A percentile compares a stretch with the other conserved stretches of the same genome.
phyloP scores from a whole-genome alignment of 805 yeast genomes.

The Hanseniaspora singularis region DNA sequence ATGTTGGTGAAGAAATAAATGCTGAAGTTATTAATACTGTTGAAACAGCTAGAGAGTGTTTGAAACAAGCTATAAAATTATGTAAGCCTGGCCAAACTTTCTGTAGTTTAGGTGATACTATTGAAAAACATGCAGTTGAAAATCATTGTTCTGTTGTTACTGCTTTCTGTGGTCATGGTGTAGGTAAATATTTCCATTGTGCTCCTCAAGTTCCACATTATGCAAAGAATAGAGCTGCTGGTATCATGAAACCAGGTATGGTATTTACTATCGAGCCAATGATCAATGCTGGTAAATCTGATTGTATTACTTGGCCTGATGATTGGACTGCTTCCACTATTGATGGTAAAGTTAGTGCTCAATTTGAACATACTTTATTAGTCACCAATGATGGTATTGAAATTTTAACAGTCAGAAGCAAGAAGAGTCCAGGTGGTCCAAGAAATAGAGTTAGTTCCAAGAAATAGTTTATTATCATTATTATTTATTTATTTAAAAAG shows the following conservation, averaged over 20 bases:
- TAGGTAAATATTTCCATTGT: slow-evolving; percentile 74
- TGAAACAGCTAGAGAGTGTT: slow-evolving; percentile 79
- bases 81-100: slow-evolving; percentile 89
- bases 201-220: slow-evolving; percentile 91
- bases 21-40: slow-evolving; percentile 76
- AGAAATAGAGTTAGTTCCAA: slow-evolving; percentile 36
- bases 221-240: slow-evolving; percentile 83
- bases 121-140: slow-evolving; percentile 72
- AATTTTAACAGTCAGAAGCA: slow-evolving; percentile 70
- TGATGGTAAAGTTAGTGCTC: slow-evolving; percentile 85
- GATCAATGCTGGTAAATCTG: slow-evolving; percentile 75
- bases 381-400: slow-evolving; percentile 92
- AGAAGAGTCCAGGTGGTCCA: slow-evolving; percentile 83
- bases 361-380: slow-evolving; percentile 84
- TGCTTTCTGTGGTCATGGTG: slow-evolving; percentile 90
- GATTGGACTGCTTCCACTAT: slow-evolving; percentile 90
- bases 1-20: slow-evolving; percentile 79
- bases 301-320: slow-evolving; percentile 89
- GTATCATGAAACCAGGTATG: slow-evolving; percentile 91
- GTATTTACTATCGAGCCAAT: slow-evolving; percentile 96
- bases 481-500: neutral
- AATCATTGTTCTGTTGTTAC: slow-evolving; percentile 78
- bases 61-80: slow-evolving; percentile 66
- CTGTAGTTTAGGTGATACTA: slow-evolving; percentile 74
- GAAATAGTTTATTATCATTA: too few relatives aligned